Conservation (phyloP, 768 basidiomycete species). For the Xerocomus spinulosus region DNA sequence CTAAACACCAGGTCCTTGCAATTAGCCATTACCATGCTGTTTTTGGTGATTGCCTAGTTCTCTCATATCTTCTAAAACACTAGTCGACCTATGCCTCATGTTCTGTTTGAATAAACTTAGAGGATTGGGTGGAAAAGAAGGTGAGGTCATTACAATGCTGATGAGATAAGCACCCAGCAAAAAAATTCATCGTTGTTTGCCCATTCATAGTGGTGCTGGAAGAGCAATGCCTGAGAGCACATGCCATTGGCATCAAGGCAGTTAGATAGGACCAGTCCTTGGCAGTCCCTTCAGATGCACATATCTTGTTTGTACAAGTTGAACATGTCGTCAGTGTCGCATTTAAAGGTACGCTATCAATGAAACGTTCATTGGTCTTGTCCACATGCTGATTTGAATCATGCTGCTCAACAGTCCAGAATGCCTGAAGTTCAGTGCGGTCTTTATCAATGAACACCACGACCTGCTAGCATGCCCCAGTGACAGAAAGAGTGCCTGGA, state of each 20-base stretch:
- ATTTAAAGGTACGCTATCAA: background rate
- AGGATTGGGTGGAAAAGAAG: too few relatives aligned
- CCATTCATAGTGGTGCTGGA: constrained; percentile 3
- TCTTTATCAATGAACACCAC: constrained; percentile 8
- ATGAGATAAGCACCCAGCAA: too few relatives aligned
- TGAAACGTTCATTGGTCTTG: background rate
- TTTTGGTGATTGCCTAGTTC: too few relatives aligned
- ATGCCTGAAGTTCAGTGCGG: background rate
- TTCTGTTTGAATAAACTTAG: too few relatives aligned
- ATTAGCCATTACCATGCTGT: too few relatives aligned
- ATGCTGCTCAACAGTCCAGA: background rate
- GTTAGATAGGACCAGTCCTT: background rate
- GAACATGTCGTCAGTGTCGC: constrained; percentile 1
- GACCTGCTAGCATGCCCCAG: constrained; percentile 3
- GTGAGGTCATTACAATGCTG: too few relatives aligned
- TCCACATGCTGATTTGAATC: background rate
- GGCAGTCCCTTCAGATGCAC: background rate
- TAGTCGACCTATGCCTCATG: too few relatives aligned
- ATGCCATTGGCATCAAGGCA: background rate
- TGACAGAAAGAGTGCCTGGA: background rate
- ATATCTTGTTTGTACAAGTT: constrained; percentile 9
- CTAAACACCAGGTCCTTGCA: too few relatives aligned
- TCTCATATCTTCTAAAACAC: too few relatives aligned
- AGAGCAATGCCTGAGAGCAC: constrained; percentile 1
- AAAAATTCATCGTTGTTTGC: constrained; percentile 3